Percentiles rank a stretch among this genome's conserved stretches.
phyloP scores from a whole-genome alignment of 2,329 filamentous ascomycete genomes.

The Fusarium duplospermum region DNA sequence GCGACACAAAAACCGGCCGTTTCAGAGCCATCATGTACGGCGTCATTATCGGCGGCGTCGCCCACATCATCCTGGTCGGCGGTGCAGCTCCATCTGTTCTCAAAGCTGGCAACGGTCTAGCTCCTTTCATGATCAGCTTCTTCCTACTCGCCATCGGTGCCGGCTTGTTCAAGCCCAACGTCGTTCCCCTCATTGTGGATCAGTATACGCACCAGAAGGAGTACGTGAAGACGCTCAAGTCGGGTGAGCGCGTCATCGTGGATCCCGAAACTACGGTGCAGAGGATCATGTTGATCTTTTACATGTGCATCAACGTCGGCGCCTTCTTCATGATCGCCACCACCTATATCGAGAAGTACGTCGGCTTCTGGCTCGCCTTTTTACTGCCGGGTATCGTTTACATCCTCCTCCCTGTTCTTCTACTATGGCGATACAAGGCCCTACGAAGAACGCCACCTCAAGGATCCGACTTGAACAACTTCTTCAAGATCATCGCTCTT shows the following conservation, averaged over 20 bases:
- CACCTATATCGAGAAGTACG: background rate
- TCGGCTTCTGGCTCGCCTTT: conserved; percentile 53
- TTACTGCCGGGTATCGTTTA: conserved; percentile 55
- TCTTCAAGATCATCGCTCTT: conserved; percentile 49
- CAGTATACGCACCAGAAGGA: conserved; percentile 68
- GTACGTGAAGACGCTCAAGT: conserved; percentile 50
- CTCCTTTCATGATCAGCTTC: conserved; percentile 71
- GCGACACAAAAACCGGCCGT: conserved; percentile 77
- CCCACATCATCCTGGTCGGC: conserved; percentile 75
- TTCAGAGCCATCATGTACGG: conserved; percentile 79
- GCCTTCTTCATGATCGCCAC: background rate
- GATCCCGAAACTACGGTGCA: background rate
- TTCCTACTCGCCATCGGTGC: conserved; percentile 70
- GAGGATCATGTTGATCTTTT: background rate
- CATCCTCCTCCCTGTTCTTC: conserved; percentile 67
- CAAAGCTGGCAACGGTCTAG: conserved; percentile 58
- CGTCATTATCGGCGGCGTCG: conserved; percentile 73
- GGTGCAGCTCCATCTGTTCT: conserved; percentile 63
- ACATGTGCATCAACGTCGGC: background rate
- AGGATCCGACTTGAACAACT: conserved; percentile 73
- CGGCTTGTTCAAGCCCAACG: conserved; percentile 78
- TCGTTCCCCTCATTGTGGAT: conserved; percentile 75
- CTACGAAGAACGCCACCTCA: conserved; percentile 69
- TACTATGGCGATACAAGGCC: conserved; percentile 66
- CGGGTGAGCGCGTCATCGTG: conserved; percentile 57